Evolutionary conservation across 306 rosid genomes (phyloP).

Genomic region (Cicer bijugum): DNA sequence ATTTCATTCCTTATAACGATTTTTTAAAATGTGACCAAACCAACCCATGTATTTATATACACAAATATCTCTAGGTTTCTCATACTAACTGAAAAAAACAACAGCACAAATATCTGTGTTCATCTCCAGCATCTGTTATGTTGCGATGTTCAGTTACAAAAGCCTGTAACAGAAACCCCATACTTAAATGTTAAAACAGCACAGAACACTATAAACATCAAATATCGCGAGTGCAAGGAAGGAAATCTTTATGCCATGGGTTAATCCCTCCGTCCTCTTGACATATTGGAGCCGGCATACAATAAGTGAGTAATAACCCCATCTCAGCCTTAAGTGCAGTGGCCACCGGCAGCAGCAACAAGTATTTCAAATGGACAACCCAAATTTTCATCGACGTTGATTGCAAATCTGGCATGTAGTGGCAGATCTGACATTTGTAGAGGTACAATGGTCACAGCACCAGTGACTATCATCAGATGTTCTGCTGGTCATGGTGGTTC

Average conservation of each 20-base stretch:
- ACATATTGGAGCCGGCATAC: conserved; percentile 34
- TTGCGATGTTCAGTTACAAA: conserved; percentile 45
- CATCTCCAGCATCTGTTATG: conserved; percentile 40
- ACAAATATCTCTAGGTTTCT: conserved; percentile 31
- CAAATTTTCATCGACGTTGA: conserved; percentile 45
- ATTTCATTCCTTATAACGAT: conserved; percentile 31
- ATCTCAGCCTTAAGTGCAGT: conserved; percentile 13
- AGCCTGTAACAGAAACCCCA: conserved; percentile 48
- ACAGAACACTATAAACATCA: conserved; percentile 48
- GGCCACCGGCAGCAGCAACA: conserved; percentile 5
- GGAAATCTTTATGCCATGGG: conserved; percentile 35
- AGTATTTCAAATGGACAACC: conserved; percentile 18
- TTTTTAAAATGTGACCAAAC: conserved; percentile 27
- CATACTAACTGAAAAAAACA: conserved; percentile 33
- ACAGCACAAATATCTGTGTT: conserved; percentile 45
- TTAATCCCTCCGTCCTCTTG: conserved; percentile 34
- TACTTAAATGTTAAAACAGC: conserved; percentile 7
- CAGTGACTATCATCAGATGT: conserved; percentile 47
- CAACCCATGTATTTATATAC: conserved; percentile 23
- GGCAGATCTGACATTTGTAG: conserved; percentile 47
- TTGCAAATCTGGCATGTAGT: conserved; percentile 53
- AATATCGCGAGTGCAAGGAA: conserved; percentile 33
- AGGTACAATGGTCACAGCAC: conserved; percentile 55
- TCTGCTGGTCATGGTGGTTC: conserved; percentile 44
- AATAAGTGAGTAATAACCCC: neutral